Evolutionary conservation across 2,329 filamentous ascomycete genomes (phyloP).

Genomic region (Venturia pyrina): DNA sequence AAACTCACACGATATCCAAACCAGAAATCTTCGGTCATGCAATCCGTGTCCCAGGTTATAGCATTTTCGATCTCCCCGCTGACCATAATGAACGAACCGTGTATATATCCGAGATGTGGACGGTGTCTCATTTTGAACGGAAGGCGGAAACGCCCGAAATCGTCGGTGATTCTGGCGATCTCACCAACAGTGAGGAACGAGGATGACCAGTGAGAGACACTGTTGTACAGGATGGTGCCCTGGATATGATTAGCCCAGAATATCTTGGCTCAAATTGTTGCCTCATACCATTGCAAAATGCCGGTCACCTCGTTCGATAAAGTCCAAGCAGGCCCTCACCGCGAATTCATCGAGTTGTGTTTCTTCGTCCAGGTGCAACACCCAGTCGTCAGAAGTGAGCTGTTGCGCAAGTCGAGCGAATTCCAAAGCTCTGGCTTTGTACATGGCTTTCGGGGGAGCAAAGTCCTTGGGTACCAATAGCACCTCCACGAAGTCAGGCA

Average conservation of each 20-base stretch:
- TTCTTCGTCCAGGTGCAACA: constrained; percentile 13
- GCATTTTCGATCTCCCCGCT: constrained; percentile 10
- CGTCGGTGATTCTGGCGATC: background rate
- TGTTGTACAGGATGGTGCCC: constrained; percentile 12
- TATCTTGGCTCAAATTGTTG: background rate
- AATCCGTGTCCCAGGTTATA: constrained; percentile 11
- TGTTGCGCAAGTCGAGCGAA: background rate
- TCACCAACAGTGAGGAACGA: constrained; percentile 9
- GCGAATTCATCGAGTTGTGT: constrained; percentile 9
- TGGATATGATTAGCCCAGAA: background rate
- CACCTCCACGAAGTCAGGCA: background rate
- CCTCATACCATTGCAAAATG: background rate
- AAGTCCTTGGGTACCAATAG: background rate
- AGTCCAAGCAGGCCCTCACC: constrained; percentile 6
- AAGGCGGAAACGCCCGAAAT: constrained; percentile 7
- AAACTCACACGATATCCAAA: constrained; percentile 3
- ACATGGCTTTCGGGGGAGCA: background rate
- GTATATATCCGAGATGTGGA: background rate
- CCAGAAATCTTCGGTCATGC: constrained; percentile 13
- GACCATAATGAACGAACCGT: constrained; percentile 11
- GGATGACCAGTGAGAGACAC: background rate
- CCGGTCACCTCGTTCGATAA: background rate
- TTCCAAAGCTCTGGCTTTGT: background rate
- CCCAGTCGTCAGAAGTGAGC: constrained; percentile 8
- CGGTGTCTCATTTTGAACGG: background rate